Base-by-base conservation (phyloP, 306 rosid species). In the Vachellia pachyceras region DNA sequence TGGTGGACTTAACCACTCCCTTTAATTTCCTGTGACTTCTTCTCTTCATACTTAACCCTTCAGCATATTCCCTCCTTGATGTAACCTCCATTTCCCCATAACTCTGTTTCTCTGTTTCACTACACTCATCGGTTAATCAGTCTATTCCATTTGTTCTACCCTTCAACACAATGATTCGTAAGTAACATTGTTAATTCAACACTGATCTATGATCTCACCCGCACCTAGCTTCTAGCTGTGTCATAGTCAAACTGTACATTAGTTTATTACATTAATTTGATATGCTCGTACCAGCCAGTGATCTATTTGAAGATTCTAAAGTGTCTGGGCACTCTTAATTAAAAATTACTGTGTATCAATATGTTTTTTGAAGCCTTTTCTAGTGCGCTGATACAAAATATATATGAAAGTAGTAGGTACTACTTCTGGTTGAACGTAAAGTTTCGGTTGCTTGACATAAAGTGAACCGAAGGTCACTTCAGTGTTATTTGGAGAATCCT, bases 1-100 rank as follows among this genome's bases (percentile, higher is more conserved):
- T 61, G 77, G 79, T 82, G 86, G 86, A 88, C 89, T 85, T 83
- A 35, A 84, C 33, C 80, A 65, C 78, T 55, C 29, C 42, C 47
- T 77, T 44, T 22, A 37, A 41, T 77, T 44, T 69, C 37, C 29
- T 33, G 7, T 7, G 35, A 78, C 29, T 68, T 63, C 76, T 83
- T 65, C 79, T 65, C 69, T 72, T 78, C 85, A 50, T 20, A 81
- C 77, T 84, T 44, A 81, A 79, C 83, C 80, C 45, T 14, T 63
- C 39, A 49, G 66, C 41, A 77, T 82, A 77, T 82, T 80, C 88
- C 88, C 75, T 58, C 25, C 37, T 90, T 86, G 68, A 63, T 76
- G 82, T 71, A 74, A 84, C 64, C 35, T 10, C 33, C 25, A 9
- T 57, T 22, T 57, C 3, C 18, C 18, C 39, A 1, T 11, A 50